phyloP scores from a whole-genome alignment of 176 grass and related monocot species.

The Musa itinerans region DNA sequence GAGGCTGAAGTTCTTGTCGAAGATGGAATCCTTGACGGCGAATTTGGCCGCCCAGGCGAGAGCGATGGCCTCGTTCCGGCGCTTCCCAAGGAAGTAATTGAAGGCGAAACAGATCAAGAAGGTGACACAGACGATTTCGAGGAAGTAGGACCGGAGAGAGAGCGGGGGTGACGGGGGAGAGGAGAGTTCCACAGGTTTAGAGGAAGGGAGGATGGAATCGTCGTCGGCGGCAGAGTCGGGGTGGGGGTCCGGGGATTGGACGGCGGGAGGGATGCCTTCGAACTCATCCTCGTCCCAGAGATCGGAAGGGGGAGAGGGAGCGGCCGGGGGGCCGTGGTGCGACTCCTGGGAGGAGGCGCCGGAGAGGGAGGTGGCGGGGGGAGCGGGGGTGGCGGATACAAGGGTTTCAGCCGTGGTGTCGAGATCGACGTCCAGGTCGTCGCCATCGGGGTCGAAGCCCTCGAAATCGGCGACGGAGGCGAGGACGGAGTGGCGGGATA shows the following conservation, averaged over 20 bases:
- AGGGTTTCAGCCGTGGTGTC: not conserved
- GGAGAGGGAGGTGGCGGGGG: constrained; percentile 32
- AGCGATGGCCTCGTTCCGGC: constrained; percentile 75
- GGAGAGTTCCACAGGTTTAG: not conserved
- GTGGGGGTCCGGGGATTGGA: constrained; percentile 8
- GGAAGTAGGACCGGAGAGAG: constrained; percentile 40
- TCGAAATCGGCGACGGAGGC: constrained; percentile 25
- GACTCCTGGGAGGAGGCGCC: constrained; percentile 27
- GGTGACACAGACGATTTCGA: constrained; percentile 71
- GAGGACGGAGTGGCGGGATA: constrained; percentile 54
- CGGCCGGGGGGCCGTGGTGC: constrained; percentile 13
- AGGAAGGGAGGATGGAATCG: not conserved
- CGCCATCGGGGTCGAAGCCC: constrained; percentile 13
- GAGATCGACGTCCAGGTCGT: not conserved
- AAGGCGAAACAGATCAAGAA: constrained; percentile 89
- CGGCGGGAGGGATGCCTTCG: constrained; percentile 58
- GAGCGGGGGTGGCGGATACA: constrained; percentile 28
- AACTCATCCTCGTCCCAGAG: constrained; percentile 99
- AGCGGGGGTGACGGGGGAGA: not conserved
- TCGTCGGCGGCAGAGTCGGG: not conserved
- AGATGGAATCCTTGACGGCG: constrained; percentile 69
- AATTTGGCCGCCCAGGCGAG: constrained; percentile 83
- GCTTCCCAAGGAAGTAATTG: constrained; percentile 84
- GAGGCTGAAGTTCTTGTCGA: constrained; percentile 97
- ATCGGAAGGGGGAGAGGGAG: constrained; percentile 31